Evolutionary conservation across 1,284 basidiomycete species (phyloP).

Genomic region (Entoloma clypeatum): DNA sequence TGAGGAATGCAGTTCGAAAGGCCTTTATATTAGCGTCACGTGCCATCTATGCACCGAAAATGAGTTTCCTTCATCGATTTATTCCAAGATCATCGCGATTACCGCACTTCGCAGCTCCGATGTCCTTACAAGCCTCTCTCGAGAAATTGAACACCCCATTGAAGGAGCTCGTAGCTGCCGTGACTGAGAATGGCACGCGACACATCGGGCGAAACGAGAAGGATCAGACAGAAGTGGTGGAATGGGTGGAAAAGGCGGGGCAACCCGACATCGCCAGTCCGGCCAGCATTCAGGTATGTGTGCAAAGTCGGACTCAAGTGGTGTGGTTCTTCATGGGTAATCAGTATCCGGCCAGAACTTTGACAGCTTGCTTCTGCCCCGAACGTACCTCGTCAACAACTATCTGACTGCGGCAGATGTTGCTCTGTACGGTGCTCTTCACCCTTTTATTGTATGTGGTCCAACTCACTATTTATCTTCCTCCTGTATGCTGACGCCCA

Average conservation of each 20-base stretch:
- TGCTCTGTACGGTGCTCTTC: conserved; percentile 78
- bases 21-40: conserved; percentile 22
- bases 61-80: conserved; percentile 37
- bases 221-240: conserved; percentile 58
- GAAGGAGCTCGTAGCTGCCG: conserved; percentile 54
- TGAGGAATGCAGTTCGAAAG: neutral
- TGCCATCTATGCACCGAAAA: conserved; percentile 23
- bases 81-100: conserved; percentile 29
- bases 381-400: conserved; percentile 81
- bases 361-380: conserved; percentile 67
- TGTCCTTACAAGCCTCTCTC: conserved; percentile 56
- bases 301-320: too few relatives aligned
- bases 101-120: conserved; percentile 36
- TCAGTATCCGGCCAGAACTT: conserved; percentile 50
- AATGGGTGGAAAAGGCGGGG: conserved; percentile 67
- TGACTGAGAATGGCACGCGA: conserved; percentile 39
- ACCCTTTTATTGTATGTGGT: conserved; percentile 68
- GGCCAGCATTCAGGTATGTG: conserved; percentile 48
- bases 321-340: conserved; percentile 2
- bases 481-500: conserved; percentile 4
- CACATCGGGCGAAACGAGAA: conserved; percentile 54
- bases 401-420: conserved; percentile 85
- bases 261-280: conserved; percentile 47
- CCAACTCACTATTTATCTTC: neutral
- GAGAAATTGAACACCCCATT: conserved; percentile 50